Base-by-base conservation (phyloP, 2,329 filamentous ascomycete genomes). In the Penicillium sp. region DNA sequence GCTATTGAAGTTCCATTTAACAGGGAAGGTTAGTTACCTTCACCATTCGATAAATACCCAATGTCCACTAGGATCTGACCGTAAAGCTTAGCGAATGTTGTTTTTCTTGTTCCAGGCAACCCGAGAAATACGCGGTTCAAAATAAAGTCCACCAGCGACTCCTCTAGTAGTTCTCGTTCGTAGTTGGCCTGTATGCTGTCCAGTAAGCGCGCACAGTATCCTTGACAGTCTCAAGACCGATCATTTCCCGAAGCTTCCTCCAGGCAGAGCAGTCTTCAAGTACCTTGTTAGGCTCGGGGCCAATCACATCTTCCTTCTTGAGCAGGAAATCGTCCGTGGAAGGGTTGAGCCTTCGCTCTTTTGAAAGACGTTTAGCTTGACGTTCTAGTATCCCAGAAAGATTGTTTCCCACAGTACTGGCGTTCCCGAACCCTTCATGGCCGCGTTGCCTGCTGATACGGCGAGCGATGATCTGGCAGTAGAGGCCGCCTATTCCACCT, bases 21-120 rank as follows among this genome's bases (percentile, higher is more conserved):
- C 2, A 48, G 2, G 19, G 5, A 19, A 3, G 7, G 19, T 30
- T 21, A 69, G 76, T 73, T 70, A 86, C 86, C 85, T 81, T 92
- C 90, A 0, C 89, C 88, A 26, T 86, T 90, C 0, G 85, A 89
- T 0, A 93, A 72, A 2, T 91, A 66, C 0, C 90, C 90, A 5
- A 93, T 74, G 58, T 91, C 86, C 0, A 84, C 87, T 0, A 93
- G 79, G 2, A 93, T 88, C 45, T 82, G 76, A 0, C 88, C 90
- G 66, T 92, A 93, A 0, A 92, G 75, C 70, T 90, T 91, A 0
- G 89, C 91, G 0, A 93, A 87, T 0, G 89, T 88, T 0, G 91
- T 93, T 68, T 93, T 93, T 0, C 91, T 90, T 0, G 91, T 93
- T 0, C 91, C 91, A 0, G 91, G 91, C 1, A 82, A 85, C 0